A percentile compares a stretch with the other conserved stretches of the same genome.
Conservation (phyloP, 352 stramenopile species). For the Peronospora destructor region DNA sequence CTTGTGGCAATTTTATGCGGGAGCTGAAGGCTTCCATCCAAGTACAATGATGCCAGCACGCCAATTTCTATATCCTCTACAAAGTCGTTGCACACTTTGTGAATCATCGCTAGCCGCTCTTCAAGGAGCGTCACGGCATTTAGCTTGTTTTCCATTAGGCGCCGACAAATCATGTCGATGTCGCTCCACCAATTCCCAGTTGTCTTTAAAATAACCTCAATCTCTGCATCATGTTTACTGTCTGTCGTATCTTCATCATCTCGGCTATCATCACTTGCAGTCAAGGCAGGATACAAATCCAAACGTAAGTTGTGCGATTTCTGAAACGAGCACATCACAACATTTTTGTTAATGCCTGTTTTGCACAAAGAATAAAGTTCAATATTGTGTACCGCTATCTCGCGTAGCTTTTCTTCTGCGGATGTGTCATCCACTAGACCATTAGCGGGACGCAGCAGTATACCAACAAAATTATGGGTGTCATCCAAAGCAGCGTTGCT, state of each 20-base stretch:
- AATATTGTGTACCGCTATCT: constrained; percentile 24
- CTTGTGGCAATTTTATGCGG: background rate
- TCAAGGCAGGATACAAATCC: constrained; percentile 11
- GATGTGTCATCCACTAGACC: constrained; percentile 33
- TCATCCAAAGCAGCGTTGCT: background rate
- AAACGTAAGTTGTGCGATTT: constrained; percentile 15
- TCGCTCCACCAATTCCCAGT: constrained; percentile 73
- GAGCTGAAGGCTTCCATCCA: constrained; percentile 38
- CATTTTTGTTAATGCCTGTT: background rate
- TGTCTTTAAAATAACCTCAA: constrained; percentile 29
- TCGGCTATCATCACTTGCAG: background rate
- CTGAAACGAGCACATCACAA: constrained; percentile 12
- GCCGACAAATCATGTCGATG: constrained; percentile 36
- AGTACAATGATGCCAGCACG: constrained; percentile 32
- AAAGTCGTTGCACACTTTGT: constrained; percentile 38
- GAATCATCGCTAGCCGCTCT: constrained; percentile 39
- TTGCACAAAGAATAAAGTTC: background rate
- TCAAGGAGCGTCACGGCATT: constrained; percentile 6
- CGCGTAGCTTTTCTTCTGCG: constrained; percentile 44
- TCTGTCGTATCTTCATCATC: constrained; percentile 2
- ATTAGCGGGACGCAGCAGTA: constrained; percentile 57
- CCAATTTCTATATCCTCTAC: constrained; percentile 21
- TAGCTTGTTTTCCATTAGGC: constrained; percentile 27
- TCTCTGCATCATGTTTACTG: constrained; percentile 14
- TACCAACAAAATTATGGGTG: constrained; percentile 43